These are phyloP conservation scores for Cokeromyces recurvatus DNA, from an alignment of 371 early-diverging fungal species.

Conservation along the genomic window DNA sequence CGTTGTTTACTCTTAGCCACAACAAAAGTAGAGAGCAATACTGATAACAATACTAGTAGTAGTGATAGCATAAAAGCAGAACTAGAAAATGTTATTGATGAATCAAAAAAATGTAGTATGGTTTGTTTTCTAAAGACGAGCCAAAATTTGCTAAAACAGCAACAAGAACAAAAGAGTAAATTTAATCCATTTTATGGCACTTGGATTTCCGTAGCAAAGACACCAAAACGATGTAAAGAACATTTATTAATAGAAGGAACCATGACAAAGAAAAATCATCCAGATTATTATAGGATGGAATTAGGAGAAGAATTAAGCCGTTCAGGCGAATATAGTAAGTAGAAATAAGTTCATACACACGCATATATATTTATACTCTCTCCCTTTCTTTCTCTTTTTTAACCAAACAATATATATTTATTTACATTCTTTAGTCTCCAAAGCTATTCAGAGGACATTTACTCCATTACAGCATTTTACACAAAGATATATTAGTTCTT, in stretches of 20 bases:
- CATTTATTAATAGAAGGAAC: slow-evolving; percentile 7
- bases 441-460: slow-evolving; percentile 10
- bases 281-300: slow-evolving; percentile 20
- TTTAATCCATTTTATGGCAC: slow-evolving; percentile 18
- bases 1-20: slow-evolving; percentile 13
- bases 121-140: slow-evolving; percentile 19
- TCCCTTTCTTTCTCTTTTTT: too few relatives aligned
- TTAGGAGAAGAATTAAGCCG: slow-evolving; percentile 11
- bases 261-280: slow-evolving; percentile 1
- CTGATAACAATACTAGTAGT: not conserved
- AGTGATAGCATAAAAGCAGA: slow-evolving; percentile 2
- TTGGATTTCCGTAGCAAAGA: slow-evolving; percentile 16
- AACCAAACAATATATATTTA: too few relatives aligned
- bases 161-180: slow-evolving; percentile 1
- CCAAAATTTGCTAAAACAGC: not conserved
- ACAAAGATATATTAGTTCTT: slow-evolving; percentile 25
- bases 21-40: not conserved
- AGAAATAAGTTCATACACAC: not conserved
- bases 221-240: slow-evolving; percentile 16
- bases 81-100: slow-evolving; percentile 7
- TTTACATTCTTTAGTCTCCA: too few relatives aligned
- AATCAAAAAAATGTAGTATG: slow-evolving; percentile 18
- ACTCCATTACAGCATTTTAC: slow-evolving; percentile 15
- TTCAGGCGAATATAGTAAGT: slow-evolving; percentile 16
- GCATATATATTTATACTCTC: not conserved